Percentiles rank a stretch among this genome's conserved stretches.
Evolutionary conservation across 352 stramenopile species (phyloP).

Genomic region (Discostella stelligera): DNA sequence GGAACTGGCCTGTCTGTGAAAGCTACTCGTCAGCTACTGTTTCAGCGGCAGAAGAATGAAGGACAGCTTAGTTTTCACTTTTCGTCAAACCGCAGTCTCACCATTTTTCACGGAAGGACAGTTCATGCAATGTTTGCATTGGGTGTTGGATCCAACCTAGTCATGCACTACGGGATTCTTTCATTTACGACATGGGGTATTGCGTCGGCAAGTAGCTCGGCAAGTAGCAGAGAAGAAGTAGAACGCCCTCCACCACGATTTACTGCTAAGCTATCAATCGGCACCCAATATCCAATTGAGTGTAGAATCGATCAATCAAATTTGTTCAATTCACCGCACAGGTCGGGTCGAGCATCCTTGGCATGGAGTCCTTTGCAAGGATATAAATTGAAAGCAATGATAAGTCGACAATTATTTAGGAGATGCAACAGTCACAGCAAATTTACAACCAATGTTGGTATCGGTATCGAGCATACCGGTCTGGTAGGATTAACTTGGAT

Average conservation of each 20-base stretch:
- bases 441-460: slow-evolving; percentile 6
- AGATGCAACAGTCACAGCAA: slow-evolving; percentile 16
- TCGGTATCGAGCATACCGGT: slow-evolving; percentile 32
- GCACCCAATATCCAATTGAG: slow-evolving; percentile 29
- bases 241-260: slow-evolving; percentile 16
- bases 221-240: neutral
- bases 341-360: slow-evolving; percentile 27
- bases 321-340: slow-evolving; percentile 33
- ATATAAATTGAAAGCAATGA: slow-evolving; percentile 29
- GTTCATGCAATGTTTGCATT: slow-evolving; percentile 44
- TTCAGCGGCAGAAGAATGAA: slow-evolving; percentile 18
- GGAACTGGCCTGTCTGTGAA: slow-evolving; percentile 32
- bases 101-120: slow-evolving; percentile 26
- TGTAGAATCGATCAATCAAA: slow-evolving; percentile 32
- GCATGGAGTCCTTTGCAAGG: slow-evolving; percentile 32
- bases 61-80: slow-evolving; percentile 33
- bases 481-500: slow-evolving; percentile 40
- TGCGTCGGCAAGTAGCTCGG: neutral
- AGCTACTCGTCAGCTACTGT: slow-evolving; percentile 14
- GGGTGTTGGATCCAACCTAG: slow-evolving; percentile 36
- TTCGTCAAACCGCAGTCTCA: slow-evolving; percentile 34
- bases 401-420: slow-evolving; percentile 20
- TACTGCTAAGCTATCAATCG: slow-evolving; percentile 29
- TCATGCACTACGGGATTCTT: slow-evolving; percentile 48
- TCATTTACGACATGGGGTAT: slow-evolving; percentile 31